A percentile compares a stretch with the other conserved stretches of the same genome.
Conservation (phyloP, 345 rosid genomes). For the Camelina hispida region DNA sequence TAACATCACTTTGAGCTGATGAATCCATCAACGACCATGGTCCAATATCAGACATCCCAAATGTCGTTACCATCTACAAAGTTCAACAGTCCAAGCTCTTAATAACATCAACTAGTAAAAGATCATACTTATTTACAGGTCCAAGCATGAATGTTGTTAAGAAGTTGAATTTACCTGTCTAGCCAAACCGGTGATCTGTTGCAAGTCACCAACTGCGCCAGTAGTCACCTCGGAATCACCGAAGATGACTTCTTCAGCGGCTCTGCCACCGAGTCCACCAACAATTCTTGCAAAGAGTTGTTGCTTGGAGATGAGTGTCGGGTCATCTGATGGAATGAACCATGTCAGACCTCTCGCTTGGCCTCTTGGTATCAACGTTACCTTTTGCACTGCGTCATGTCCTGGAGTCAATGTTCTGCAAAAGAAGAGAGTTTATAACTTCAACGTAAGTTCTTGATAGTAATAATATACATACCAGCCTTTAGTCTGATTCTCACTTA, state of each 20-base stretch:
- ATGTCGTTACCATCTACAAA: constrained; percentile 92
- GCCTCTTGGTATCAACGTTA: constrained; percentile 90
- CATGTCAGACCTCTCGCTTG: constrained; percentile 98
- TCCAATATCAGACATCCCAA: constrained; percentile 98
- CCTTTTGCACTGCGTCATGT: constrained; percentile 96
- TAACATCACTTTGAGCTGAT: constrained; percentile 81
- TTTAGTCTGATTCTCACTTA: constrained; percentile 44
- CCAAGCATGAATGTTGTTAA: not conserved
- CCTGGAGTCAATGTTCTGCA: constrained; percentile 94
- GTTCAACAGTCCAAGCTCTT: constrained; percentile 34
- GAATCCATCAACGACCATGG: constrained; percentile 98
- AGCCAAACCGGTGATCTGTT: constrained; percentile 94
- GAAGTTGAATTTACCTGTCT: constrained; percentile 60
- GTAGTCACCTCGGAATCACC: constrained; percentile 98
- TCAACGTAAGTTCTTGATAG: not conserved
- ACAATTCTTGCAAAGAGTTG: constrained; percentile 97
- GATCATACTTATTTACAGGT: constrained; percentile 2
- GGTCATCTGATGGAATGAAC: constrained; percentile 97
- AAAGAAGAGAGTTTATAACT: constrained; percentile 26
- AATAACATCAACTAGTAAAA: not conserved
- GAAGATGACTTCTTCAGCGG: constrained; percentile 93
- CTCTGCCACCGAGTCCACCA: constrained; percentile 98
- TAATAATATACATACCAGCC: not conserved
- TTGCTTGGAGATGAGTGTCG: constrained; percentile 92
- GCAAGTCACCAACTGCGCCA: constrained; percentile 97